phyloP scores from a whole-genome alignment of 108 stramenopile genomes.

The Pseudonitzschia pungens region DNA sequence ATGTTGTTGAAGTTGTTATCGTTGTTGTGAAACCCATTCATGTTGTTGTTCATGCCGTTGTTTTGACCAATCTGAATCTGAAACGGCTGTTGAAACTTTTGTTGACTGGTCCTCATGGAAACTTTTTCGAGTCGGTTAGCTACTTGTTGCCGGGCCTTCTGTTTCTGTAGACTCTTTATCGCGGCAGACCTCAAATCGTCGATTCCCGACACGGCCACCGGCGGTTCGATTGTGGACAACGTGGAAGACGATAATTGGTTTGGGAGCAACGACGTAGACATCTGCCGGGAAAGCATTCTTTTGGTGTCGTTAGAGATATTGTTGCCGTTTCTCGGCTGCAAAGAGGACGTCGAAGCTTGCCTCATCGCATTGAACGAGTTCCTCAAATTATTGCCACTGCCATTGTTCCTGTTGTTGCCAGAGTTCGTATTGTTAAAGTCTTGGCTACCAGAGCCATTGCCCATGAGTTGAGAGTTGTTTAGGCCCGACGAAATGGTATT shows the following conservation, averaged over 20 bases:
- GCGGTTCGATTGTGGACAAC: background rate
- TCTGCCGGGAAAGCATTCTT: conserved; percentile 4
- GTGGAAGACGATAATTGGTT: background rate
- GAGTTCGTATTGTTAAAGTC: background rate
- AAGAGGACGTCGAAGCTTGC: background rate
- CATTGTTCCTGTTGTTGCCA: background rate
- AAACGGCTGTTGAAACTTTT: background rate
- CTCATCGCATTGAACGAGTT: background rate
- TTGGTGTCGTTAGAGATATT: conserved; percentile 1
- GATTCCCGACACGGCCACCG: conserved; percentile 7
- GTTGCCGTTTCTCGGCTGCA: background rate
- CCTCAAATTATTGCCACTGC: too few species aligned
- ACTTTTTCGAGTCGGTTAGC: conserved; percentile 25
- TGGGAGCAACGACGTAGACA: conserved; percentile 7
- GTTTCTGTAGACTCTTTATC: conserved; percentile 27
- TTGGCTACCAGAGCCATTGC: background rate
- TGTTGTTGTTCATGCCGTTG: background rate
- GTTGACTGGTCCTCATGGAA: background rate
- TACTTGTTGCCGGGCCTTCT: conserved; percentile 27
- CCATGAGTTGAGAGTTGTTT: background rate
- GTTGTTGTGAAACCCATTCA: background rate
- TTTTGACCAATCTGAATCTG: background rate
- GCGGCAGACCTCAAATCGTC: conserved; percentile 15
- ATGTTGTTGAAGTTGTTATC: background rate
- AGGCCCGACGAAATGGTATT: background rate